Conservation (phyloP, 148 eudicot species). For the Fagopyrum tataricum region DNA sequence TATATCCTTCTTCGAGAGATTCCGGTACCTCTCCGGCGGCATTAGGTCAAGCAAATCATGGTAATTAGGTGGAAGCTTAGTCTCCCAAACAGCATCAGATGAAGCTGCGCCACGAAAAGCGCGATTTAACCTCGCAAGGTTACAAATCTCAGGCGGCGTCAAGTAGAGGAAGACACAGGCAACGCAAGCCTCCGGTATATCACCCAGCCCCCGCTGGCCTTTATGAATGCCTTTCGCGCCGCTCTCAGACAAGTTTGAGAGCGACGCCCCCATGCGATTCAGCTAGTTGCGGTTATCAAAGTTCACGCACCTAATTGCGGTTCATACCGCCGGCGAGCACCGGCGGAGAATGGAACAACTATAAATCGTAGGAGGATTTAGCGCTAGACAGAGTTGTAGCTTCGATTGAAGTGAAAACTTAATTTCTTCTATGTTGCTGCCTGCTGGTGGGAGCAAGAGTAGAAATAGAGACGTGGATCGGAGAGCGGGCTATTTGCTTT, state of each 20-base stretch:
- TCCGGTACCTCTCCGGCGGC: slow-evolving; percentile 28
- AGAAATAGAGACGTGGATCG: background rate
- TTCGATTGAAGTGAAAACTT: background rate
- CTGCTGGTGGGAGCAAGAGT: background rate
- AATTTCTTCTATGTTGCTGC: background rate
- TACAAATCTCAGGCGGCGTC: slow-evolving; percentile 89
- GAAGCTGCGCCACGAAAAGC: slow-evolving; percentile 93
- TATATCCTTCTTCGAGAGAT: slow-evolving; percentile 53
- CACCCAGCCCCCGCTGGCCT: slow-evolving; percentile 54
- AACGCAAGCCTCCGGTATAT: slow-evolving; percentile 91
- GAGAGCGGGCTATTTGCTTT: background rate
- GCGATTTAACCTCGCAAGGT: slow-evolving; percentile 74
- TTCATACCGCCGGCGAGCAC: background rate
- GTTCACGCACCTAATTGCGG: background rate
- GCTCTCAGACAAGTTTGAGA: slow-evolving; percentile 50
- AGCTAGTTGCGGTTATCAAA: too few relatives aligned
- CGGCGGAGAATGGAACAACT: background rate
- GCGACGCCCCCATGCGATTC: slow-evolving; percentile 56
- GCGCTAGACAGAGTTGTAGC: background rate
- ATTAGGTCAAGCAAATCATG: slow-evolving; percentile 47
- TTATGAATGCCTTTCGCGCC: slow-evolving; percentile 18
- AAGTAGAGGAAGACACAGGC: slow-evolving; percentile 74
- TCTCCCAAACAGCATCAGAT: slow-evolving; percentile 80
- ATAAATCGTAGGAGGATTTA: background rate
- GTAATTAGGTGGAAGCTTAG: slow-evolving; percentile 65